phyloP scores from a whole-genome alignment of 768 basidiomycete genomes.

The Cystofilobasidium ferigula region DNA sequence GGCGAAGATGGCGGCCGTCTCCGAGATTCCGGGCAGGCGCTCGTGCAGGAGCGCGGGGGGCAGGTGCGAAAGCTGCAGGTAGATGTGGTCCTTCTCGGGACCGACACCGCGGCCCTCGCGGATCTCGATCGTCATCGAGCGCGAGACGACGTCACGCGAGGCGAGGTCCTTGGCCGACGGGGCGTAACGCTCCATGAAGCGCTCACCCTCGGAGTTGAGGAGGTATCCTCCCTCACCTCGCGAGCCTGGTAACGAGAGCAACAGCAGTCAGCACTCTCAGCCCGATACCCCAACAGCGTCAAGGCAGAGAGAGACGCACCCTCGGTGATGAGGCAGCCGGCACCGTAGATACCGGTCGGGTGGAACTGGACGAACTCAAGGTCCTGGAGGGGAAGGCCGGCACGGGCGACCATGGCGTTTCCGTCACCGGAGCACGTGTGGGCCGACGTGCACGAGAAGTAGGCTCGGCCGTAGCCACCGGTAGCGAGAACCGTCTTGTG shows the following conservation, averaged over 20 bases:
- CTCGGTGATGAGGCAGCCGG: conserved; percentile 97
- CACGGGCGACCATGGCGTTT: conserved; percentile 95
- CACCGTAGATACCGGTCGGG: conserved; percentile 98
- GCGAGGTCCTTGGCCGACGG: conserved; percentile 99
- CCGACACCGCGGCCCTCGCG: conserved; percentile 98
- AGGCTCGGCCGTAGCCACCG: conserved; percentile 49
- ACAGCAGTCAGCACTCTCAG: not conserved
- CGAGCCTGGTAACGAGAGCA: conserved; percentile 51
- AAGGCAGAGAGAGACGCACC: conserved; percentile 45
- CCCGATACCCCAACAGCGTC: not conserved
- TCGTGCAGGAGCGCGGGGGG: conserved; percentile 92
- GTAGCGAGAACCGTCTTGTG: conserved; percentile 98
- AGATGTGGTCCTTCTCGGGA: conserved; percentile 94
- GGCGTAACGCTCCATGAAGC: conserved; percentile 99
- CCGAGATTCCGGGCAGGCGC: conserved; percentile 95
- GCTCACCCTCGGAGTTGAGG: conserved; percentile 94
- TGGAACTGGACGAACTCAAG: conserved; percentile 99
- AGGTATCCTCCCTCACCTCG: conserved; percentile 99
- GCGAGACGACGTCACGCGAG: conserved; percentile 97
- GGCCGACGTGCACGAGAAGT: conserved; percentile 67
- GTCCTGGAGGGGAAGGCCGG: conserved; percentile 92
- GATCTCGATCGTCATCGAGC: conserved; percentile 97
- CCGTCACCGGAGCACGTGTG: conserved; percentile 99
- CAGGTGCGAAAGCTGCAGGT: conserved; percentile 90
- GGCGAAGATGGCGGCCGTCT: conserved; percentile 96